These are phyloP conservation scores for Aegilops longissima DNA, from an alignment of 176 grass and related monocot genomes.

Conservation along the genomic window DNA sequence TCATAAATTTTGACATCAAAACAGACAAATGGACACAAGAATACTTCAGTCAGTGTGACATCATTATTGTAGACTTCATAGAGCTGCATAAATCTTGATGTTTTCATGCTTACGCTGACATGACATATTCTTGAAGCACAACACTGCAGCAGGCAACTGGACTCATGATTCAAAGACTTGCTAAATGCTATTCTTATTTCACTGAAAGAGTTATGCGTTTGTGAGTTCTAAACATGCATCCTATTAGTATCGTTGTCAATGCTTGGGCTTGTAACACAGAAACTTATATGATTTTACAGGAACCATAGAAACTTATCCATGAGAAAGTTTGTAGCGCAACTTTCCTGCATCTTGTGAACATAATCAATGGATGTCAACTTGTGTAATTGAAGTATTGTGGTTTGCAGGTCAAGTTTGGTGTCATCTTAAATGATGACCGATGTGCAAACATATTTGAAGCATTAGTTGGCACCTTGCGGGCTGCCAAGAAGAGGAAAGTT, in stretches of 20 bases:
- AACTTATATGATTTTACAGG: background rate
- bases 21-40: background rate
- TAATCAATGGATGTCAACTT: background rate
- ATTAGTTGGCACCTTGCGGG: conserved; percentile 78
- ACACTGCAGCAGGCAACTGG: background rate
- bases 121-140: background rate
- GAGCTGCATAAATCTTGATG: background rate
- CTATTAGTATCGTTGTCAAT: background rate
- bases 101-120: background rate
- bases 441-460: conserved; percentile 96
- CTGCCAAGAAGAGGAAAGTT: conserved; percentile 77
- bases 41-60: background rate
- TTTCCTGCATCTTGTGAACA: background rate
- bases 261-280: background rate
- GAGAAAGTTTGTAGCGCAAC: background rate
- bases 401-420: conserved; percentile 82
- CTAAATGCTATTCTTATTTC: background rate
- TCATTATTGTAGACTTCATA: background rate
- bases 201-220: background rate
- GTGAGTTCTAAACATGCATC: background rate
- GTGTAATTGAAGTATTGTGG: background rate
- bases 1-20: background rate
- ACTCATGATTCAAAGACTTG: background rate
- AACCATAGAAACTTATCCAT: background rate
- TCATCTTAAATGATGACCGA: conserved; percentile 86